Evolutionary conservation across 352 stramenopile species (phyloP), one percentile per base, ranked within the genome.

Genomic region (Globisporangium paddicum): DNA sequence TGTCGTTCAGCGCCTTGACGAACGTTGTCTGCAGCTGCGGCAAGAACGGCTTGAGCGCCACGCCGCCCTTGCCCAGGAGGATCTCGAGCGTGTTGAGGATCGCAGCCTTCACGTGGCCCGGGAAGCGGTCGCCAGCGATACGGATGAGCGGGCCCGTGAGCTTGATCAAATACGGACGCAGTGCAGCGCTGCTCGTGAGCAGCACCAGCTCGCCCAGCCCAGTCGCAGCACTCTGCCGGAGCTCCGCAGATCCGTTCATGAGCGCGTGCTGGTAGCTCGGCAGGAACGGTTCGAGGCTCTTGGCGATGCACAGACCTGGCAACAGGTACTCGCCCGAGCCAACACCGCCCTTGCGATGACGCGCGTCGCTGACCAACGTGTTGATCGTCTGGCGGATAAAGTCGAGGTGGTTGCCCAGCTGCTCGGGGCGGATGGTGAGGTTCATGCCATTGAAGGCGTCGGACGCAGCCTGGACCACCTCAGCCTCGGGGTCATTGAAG

Each of bases 11-110:
- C 37, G 96, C 95, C 79, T 99, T 99, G 45, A 99, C 92, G 67
- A 99, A 99, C 3, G 97, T 99, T 3, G 97, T 99, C 73, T 99
- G 97, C 54, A 99, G 88, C 79, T 99, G 98, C 23, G 98, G 97
- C 55, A 99, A 78, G 73, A 99, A 99, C n/a, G 98, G 96, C 73
- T 98, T 98, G 16, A 99, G 82, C 26, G 92, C 91, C 18, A 96
- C 86, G 34, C 97, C 97, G 55, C 96, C 97, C 77, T 99, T 99
- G 34, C 76, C 79, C 34, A 99, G 64, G 59, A 99, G 92, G 19
- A 99, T 89, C 62, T 96, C 92, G 35, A 99, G 74, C 38, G 95
- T 99, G 65, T 98, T 82, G 54, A 99, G 73, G 64, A 99, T 99
- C 11, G 97, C 96, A 63, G 96, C 92, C 81, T 99, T 99, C 38